Conservation (phyloP, 805 yeast species). For the Metschnikowia cubensis region DNA sequence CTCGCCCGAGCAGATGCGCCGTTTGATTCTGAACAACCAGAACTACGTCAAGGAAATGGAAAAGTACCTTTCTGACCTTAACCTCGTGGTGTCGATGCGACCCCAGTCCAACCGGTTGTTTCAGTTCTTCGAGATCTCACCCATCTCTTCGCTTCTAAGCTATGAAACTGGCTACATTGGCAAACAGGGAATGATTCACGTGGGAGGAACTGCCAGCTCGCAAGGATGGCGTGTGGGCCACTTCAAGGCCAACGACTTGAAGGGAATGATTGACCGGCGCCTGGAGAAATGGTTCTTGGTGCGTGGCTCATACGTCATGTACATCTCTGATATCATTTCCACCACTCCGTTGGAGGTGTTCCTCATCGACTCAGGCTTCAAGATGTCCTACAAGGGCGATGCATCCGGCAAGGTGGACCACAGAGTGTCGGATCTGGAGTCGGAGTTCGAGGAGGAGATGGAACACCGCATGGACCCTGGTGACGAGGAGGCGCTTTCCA, state of each 20-base stretch:
- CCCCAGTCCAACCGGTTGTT: conserved; percentile 82
- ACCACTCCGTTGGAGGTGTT: conserved; percentile 91
- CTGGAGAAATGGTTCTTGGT: conserved; percentile 90
- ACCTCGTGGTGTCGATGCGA: conserved; percentile 55
- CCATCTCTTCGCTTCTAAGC: conserved; percentile 76
- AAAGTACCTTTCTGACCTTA: conserved; percentile 60
- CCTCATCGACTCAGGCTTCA: conserved; percentile 75
- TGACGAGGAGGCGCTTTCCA: conserved; percentile 16
- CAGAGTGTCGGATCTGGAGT: conserved; percentile 35
- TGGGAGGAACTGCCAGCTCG: conserved; percentile 76
- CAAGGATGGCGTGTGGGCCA: conserved; percentile 98
- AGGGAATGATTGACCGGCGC: conserved; percentile 86
- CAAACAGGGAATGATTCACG: conserved; percentile 80
- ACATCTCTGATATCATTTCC: conserved; percentile 80
- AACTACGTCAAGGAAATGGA: conserved; percentile 50
- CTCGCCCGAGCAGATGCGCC: conserved; percentile 31
- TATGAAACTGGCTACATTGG: conserved; percentile 81
- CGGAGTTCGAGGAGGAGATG: conserved; percentile 43
- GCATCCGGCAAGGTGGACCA: conserved; percentile 18
- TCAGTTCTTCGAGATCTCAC: conserved; percentile 86
- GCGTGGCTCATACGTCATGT: conserved; percentile 77
- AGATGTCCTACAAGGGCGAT: conserved; percentile 47
- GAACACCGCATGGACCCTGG: conserved; percentile 20
- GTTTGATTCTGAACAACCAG: conserved; percentile 28
- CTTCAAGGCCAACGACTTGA: conserved; percentile 69